Percentiles rank a stretch among this genome's conserved stretches.
These are phyloP conservation scores for Eucalyptus sp. DNA, from an alignment of 345 rosid species.

Conservation along the genomic window DNA sequence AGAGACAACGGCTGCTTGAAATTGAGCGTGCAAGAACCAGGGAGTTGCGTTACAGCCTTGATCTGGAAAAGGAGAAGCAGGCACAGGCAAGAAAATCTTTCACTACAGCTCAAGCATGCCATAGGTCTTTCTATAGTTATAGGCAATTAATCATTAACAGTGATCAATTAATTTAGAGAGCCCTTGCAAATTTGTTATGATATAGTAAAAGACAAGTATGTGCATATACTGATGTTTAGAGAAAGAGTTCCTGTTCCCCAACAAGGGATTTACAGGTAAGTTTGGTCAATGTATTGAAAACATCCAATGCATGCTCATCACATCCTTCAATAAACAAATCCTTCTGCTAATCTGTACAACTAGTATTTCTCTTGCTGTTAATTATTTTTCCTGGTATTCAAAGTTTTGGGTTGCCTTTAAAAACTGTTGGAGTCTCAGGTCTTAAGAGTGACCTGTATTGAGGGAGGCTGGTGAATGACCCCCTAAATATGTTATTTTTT, in stretches of 20 bases:
- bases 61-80: conserved; percentile 80
- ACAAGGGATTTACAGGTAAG: not conserved
- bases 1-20: conserved; percentile 60
- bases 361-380: not conserved
- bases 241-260: not conserved
- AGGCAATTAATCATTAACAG: not conserved
- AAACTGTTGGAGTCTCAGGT: not conserved
- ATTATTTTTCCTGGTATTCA: not conserved
- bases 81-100: conserved; percentile 38
- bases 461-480: not conserved
- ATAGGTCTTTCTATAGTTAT: not conserved
- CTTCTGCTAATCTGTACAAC: not conserved
- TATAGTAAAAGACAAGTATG: not conserved
- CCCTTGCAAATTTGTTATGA: not conserved
- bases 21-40: conserved; percentile 68
- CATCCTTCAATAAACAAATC: not conserved
- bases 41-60: conserved; percentile 65
- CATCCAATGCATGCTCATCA: not conserved
- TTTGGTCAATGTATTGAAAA: not conserved
- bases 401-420: not conserved
- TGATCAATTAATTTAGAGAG: not conserved
- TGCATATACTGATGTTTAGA: not conserved
- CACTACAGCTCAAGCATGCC: not conserved
- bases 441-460: not conserved
- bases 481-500: not conserved